Conservation (phyloP, 768 basidiomycete genomes). For the Scleroderma bovista region DNA sequence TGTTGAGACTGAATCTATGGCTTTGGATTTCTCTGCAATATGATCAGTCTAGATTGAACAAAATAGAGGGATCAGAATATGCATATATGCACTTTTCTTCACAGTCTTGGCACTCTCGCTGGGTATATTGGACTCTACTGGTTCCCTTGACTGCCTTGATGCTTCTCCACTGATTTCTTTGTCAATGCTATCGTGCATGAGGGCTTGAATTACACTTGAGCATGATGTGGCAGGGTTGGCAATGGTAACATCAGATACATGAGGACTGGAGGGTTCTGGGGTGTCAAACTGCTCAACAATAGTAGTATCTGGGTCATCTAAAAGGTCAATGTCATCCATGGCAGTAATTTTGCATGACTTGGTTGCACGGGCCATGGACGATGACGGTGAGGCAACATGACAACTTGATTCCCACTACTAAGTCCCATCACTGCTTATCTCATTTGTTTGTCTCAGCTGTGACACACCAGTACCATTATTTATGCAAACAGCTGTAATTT, state of each 20-base stretch:
- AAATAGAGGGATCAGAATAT: neutral
- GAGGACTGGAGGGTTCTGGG: too few relatives aligned
- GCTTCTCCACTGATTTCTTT: neutral
- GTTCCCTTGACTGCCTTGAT: neutral
- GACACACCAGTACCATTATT: neutral
- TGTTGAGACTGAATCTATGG: neutral
- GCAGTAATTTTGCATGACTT: neutral
- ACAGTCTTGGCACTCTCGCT: neutral
- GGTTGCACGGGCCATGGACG: neutral
- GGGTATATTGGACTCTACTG: neutral
- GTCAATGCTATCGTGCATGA: neutral
- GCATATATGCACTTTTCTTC: constrained; percentile 5
- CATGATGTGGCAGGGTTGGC: too few relatives aligned
- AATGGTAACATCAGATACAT: too few relatives aligned
- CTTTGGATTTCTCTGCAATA: neutral
- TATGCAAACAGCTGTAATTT: neutral
- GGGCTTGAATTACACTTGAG: too few relatives aligned
- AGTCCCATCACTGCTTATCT: too few relatives aligned
- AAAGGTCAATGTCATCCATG: neutral
- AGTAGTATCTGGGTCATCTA: too few relatives aligned
- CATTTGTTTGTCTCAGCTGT: too few relatives aligned
- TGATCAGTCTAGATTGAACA: neutral
- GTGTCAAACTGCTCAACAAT: too few relatives aligned
- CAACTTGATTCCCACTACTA: too few relatives aligned
- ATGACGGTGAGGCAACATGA: neutral